phyloP scores from a whole-genome alignment of 108 stramenopile genomes.

The Cyclostephanos tholiformis region DNA sequence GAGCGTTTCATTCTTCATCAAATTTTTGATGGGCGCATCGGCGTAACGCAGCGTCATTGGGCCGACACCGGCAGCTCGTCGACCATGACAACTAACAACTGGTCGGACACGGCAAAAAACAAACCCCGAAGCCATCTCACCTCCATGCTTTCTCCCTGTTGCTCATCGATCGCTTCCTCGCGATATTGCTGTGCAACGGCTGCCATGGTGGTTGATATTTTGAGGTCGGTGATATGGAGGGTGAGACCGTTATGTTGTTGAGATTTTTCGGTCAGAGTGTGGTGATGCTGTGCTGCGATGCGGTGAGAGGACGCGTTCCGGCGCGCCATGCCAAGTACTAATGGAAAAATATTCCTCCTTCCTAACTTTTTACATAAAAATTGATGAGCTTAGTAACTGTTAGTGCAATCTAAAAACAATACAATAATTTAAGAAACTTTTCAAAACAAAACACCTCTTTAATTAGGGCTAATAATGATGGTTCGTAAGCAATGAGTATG shows the following conservation, averaged over 20 bases:
- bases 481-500: too few species aligned
- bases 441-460: too few species aligned
- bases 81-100: neutral
- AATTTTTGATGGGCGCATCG: neutral
- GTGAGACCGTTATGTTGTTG: neutral
- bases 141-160: conserved; percentile 52
- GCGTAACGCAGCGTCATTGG: neutral
- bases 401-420: too few species aligned
- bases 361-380: too few species aligned
- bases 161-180: conserved; percentile 44
- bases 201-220: conserved; percentile 28
- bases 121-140: conserved; percentile 28
- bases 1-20: neutral
- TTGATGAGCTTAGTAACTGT: neutral
- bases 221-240: neutral
- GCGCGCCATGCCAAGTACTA: too few species aligned
- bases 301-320: too few species aligned
- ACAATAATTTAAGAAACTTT: too few species aligned
- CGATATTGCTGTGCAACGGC: conserved; percentile 53
- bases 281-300: too few species aligned
- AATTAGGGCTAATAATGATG: too few species aligned
- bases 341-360: too few species aligned
- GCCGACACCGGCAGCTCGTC: neutral
- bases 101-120: neutral
- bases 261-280: too few species aligned